Evolutionary conservation across 345 rosid species (phyloP).

Genomic region (Xanthoceras sorbifolium): DNA sequence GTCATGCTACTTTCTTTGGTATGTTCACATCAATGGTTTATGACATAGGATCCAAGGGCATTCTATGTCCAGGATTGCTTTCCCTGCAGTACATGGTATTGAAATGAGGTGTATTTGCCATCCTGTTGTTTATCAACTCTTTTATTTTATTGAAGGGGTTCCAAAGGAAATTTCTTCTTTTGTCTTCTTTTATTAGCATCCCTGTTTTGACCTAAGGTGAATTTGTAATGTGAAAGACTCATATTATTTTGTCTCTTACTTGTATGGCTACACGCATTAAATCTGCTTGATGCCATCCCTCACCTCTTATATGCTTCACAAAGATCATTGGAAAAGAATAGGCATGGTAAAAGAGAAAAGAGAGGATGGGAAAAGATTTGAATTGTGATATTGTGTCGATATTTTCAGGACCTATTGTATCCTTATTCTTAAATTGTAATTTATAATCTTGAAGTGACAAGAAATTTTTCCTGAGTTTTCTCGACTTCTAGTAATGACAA

Average conservation of each 20-base stretch:
- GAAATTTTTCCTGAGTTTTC: too few relatives aligned
- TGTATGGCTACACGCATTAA: background rate
- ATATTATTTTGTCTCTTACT: background rate
- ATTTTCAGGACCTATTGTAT: background rate
- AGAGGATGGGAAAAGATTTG: background rate
- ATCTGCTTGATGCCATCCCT: background rate
- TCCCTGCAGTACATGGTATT: too few relatives aligned
- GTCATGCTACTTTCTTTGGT: background rate
- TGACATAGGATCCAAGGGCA: background rate
- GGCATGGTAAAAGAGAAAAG: background rate
- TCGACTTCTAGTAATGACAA: too few relatives aligned
- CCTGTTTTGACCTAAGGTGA: background rate
- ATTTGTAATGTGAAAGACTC: background rate
- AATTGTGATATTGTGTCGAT: background rate
- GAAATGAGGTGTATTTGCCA: background rate
- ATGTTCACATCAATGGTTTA: background rate
- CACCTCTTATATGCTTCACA: background rate
- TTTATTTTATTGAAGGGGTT: background rate
- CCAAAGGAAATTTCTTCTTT: background rate
- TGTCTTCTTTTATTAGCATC: background rate
- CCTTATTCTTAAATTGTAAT: too few relatives aligned
- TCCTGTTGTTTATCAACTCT: background rate
- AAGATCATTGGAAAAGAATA: background rate
- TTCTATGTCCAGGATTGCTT: background rate
- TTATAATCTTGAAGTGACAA: too few relatives aligned